These are phyloP conservation scores for Phytophthora hybrid DNA, from an alignment of 352 stramenopile species.

Conservation along the genomic window DNA sequence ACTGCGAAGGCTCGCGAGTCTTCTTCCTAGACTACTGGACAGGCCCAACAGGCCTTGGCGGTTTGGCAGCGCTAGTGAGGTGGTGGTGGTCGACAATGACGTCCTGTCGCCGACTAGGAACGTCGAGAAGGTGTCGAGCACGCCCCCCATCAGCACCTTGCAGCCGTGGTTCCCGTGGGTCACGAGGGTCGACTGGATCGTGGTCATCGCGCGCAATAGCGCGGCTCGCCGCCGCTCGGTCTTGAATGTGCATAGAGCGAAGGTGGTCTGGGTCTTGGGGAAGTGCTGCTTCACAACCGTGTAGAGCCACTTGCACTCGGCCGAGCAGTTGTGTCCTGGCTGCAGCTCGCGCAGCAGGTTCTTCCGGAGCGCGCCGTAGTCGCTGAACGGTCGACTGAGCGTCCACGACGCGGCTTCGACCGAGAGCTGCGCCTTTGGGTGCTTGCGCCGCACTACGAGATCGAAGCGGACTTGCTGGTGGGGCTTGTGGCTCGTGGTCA, in stretches of 20 bases:
- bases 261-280: slow-evolving; percentile 41
- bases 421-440: slow-evolving; percentile 15
- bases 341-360: slow-evolving; percentile 44
- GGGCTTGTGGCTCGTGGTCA: slow-evolving; percentile 29
- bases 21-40: slow-evolving; percentile 27
- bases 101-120: slow-evolving; percentile 34
- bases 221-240: slow-evolving; percentile 29
- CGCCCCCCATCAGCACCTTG: slow-evolving; percentile 41
- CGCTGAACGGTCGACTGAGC: slow-evolving; percentile 36
- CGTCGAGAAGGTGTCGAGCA: slow-evolving; percentile 40
- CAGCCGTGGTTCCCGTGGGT: slow-evolving; percentile 51
- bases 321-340: slow-evolving; percentile 45
- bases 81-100: slow-evolving; percentile 13
- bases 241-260: slow-evolving; percentile 25
- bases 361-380: slow-evolving; percentile 47
- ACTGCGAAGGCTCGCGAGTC: slow-evolving; percentile 24
- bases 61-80: slow-evolving; percentile 18
- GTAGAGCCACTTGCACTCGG: slow-evolving; percentile 56
- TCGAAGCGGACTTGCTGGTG: slow-evolving; percentile 28
- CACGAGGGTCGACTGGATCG: slow-evolving; percentile 48
- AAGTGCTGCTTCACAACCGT: slow-evolving; percentile 55
- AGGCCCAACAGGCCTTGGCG: slow-evolving; percentile 17
- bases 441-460: slow-evolving; percentile 25
- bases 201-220: slow-evolving; percentile 42
- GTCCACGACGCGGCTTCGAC: slow-evolving; percentile 34